phyloP scores from a whole-genome alignment of 352 stramenopile genomes.

The Pythium oligandrum region DNA sequence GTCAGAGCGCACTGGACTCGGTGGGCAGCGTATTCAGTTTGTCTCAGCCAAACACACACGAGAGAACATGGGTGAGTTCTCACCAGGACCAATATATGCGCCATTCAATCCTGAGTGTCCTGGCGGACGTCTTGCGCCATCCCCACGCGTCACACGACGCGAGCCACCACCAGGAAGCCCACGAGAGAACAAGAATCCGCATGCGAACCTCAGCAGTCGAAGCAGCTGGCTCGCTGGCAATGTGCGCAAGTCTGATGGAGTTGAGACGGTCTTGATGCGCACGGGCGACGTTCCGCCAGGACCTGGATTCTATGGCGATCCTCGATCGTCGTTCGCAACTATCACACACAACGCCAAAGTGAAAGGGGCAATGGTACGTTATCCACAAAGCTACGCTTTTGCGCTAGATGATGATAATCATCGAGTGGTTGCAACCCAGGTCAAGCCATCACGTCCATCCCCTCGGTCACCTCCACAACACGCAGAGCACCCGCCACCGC shows the following conservation, averaged over 20 bases:
- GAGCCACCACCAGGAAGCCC: conserved; percentile 36
- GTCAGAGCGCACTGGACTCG: conserved; percentile 10
- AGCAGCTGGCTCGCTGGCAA: conserved; percentile 80
- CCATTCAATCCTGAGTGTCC: conserved; percentile 66
- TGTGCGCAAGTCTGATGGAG: conserved; percentile 62
- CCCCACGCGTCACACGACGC: conserved; percentile 27
- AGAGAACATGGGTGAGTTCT: conserved; percentile 87
- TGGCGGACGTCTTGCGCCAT: conserved; percentile 58
- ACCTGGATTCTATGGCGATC: conserved; percentile 63
- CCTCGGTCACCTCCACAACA: conserved; percentile 10
- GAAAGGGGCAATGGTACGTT: conserved; percentile 17
- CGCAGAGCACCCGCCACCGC: conserved; percentile 3
- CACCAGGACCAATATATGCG: conserved; percentile 74
- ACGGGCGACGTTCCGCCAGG: conserved; percentile 63
- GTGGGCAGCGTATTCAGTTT: conserved; percentile 64
- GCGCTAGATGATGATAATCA: too few species aligned
- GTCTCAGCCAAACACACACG: conserved; percentile 69
- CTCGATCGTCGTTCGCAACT: conserved; percentile 62
- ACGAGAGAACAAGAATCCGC: conserved; percentile 43
- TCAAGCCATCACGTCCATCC: conserved; percentile 19
- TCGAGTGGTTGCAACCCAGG: conserved; percentile 4
- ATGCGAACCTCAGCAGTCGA: conserved; percentile 72
- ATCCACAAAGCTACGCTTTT: too few species aligned
- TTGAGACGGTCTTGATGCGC: conserved; percentile 74
- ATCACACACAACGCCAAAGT: conserved; percentile 75